Percentiles rank a stretch among this genome's conserved stretches.
Evolutionary conservation across 129 eudicot species (phyloP).

Genomic region (Mikania micrantha): DNA sequence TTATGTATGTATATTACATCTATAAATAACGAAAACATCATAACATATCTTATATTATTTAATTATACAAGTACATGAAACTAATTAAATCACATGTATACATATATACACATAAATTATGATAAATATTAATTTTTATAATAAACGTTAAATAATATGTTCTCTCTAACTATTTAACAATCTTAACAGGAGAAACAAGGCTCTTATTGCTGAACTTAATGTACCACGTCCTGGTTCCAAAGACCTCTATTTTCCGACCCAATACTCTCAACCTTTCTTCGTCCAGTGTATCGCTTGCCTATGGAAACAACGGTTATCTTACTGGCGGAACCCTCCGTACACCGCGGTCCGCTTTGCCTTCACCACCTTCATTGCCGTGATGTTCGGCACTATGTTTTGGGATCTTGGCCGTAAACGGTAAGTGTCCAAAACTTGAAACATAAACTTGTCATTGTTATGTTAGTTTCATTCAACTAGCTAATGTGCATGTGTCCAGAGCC

Average conservation of each 20-base stretch:
- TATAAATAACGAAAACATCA: no score
- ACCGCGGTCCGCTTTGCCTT: constrained; percentile 67
- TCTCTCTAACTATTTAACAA: no score
- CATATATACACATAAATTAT: neutral
- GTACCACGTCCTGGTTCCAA: constrained; percentile 48
- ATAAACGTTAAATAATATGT: no score
- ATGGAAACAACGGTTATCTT: constrained; percentile 77
- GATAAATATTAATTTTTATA: no score
- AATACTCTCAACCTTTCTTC: constrained; percentile 55
- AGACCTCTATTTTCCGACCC: constrained; percentile 59
- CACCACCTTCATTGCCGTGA: constrained; percentile 49
- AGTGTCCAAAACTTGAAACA: neutral
- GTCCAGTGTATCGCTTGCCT: constrained; percentile 66
- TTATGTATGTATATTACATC: no score
- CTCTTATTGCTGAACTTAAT: constrained; percentile 49
- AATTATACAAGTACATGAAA: no score
- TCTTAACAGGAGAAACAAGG: constrained; percentile 42
- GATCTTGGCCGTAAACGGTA: constrained; percentile 67
- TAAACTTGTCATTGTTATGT: neutral
- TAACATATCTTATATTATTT: no score
- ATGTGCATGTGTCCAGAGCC: no score
- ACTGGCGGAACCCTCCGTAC: constrained; percentile 83
- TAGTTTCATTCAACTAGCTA: no score
- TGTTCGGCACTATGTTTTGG: constrained; percentile 80
- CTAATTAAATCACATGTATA: no score